These are phyloP conservation scores for Tuber umbilicatum DNA, from an alignment of 495 filamentous ascomycete genomes.

Conservation along the genomic window DNA sequence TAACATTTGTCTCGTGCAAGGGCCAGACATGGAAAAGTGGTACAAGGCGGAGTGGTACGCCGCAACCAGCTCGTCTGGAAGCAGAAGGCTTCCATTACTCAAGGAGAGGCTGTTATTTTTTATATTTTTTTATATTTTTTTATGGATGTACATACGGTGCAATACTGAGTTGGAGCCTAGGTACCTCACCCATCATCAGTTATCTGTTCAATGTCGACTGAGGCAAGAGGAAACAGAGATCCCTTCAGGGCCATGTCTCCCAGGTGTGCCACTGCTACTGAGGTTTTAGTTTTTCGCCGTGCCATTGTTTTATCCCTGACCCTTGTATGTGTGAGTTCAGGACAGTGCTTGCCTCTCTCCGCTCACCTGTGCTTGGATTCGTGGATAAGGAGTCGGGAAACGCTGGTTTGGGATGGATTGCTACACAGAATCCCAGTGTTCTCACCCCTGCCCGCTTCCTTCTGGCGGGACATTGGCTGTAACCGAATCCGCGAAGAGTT, in stretches of 20 bases:
- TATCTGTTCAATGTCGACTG: neutral
- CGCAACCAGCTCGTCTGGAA: neutral
- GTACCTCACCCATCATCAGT: neutral
- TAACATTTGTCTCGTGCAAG: neutral
- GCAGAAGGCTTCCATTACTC: neutral
- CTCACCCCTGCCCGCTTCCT: constrained; percentile 33
- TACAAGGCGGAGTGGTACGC: neutral
- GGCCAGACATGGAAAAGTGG: neutral
- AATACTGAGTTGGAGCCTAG: neutral
- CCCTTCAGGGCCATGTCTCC: neutral
- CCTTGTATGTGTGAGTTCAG: constrained; percentile 1
- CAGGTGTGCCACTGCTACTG: neutral
- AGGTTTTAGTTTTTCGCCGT: neutral
- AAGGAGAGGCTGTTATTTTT: neutral
- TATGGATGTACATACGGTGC: no score
- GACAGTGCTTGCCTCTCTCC: constrained; percentile 11
- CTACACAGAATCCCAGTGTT: constrained; percentile 35
- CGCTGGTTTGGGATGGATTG: constrained; percentile 38
- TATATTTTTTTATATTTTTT: neutral
- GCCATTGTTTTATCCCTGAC: neutral
- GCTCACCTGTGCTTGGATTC: constrained; percentile 34
- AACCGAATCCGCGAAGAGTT: constrained; percentile 31
- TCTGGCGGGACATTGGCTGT: constrained; percentile 31
- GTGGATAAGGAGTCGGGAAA: constrained; percentile 40
- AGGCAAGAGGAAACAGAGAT: neutral